Evolutionary conservation across 2,329 filamentous ascomycete genomes (phyloP), one percentile per base, ranked within the genome.

Genomic region (Calonectria pteridis): DNA sequence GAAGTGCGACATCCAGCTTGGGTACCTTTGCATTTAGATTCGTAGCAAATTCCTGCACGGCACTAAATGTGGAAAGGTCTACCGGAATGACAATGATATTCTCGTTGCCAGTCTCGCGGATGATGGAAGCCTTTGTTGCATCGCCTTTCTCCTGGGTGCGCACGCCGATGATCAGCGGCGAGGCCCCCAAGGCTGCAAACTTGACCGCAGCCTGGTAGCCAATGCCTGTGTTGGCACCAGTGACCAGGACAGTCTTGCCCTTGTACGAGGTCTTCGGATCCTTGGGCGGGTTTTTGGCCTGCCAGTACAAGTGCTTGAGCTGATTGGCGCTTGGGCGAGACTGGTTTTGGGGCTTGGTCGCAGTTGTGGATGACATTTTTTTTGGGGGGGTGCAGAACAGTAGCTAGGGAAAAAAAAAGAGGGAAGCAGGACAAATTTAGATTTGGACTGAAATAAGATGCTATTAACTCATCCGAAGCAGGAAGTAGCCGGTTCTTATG

Each of bases 121-220:
- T 35, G 31, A 58, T 58, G 20, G 53, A 23, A 23, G 53, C 53
- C 53, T 58, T 58, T 35, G 53, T 58, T 7, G 31, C 53, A 23
- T 58, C 53, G n/a, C 53, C 53, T 9, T 58, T 58, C 53, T 58
- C 53, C 31, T 58, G 53, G 29, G 53, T 37, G 53, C 53, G 53
- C 20, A 58, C 53, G 3, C 53, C 53, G 13, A 58, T 58, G 31
- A 58, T 37, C 11, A 58, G 53, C 31, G 53, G 53, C 11, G 53
- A 58, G 4, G 53, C 53, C 29, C 53, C 53, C 31, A 58, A 35
- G 20, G 53, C 53, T 18, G 53, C 53, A 58, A 58, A 58, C 9
- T 58, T 58, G 53, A 58, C 31, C 18, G 53, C 53, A 26, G 53
- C 53, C 4, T 58, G 53, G 20, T 58, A 58, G 10, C 53, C 53